Evolutionary conservation across 2,329 filamentous ascomycete species (phyloP).

Genomic region (Coniochaeta sp.): DNA sequence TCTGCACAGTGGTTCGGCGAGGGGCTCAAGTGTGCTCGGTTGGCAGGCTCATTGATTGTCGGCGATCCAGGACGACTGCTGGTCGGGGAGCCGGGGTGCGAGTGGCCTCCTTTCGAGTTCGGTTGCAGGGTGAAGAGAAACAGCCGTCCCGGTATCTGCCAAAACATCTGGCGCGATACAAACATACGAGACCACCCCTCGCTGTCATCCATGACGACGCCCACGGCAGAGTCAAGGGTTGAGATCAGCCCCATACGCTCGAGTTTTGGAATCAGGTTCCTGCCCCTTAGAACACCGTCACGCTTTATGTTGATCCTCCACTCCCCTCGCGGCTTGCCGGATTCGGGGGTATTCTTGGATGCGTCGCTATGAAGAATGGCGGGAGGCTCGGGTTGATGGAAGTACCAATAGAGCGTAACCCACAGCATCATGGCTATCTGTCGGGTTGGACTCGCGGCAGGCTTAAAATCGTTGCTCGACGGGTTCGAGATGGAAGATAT

Average conservation of each 20-base stretch:
- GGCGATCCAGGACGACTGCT: slow-evolving; percentile 48
- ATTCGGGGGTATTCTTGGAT: slow-evolving; percentile 57
- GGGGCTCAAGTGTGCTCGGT: slow-evolving; percentile 14
- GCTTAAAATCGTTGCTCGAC: slow-evolving; percentile 70
- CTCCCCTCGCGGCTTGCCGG: slow-evolving; percentile 71
- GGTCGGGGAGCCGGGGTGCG: slow-evolving; percentile 43
- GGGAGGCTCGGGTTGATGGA: slow-evolving; percentile 74
- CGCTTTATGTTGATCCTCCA: slow-evolving; percentile 81
- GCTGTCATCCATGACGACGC: slow-evolving; percentile 53
- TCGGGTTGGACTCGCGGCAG: slow-evolving; percentile 71
- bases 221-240: slow-evolving; percentile 68
- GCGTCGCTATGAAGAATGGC: slow-evolving; percentile 54
- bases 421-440: slow-evolving; percentile 97
- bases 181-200: slow-evolving; percentile 76
- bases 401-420: slow-evolving; percentile 95
- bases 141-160: slow-evolving; percentile 81
- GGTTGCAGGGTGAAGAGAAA: slow-evolving; percentile 83
- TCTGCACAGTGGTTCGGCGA: slow-evolving; percentile 22
- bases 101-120: slow-evolving; percentile 26
- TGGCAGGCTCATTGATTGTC: slow-evolving; percentile 6
- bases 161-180: slow-evolving; percentile 73
- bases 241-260: slow-evolving; percentile 87
- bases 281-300: slow-evolving; percentile 81
- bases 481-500: slow-evolving; percentile 89
- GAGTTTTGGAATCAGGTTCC: slow-evolving; percentile 79